A percentile compares a stretch with the other conserved stretches of the same genome.
These are phyloP conservation scores for Cicer cuneatum DNA, from an alignment of 306 rosid genomes.

Conservation along the genomic window DNA sequence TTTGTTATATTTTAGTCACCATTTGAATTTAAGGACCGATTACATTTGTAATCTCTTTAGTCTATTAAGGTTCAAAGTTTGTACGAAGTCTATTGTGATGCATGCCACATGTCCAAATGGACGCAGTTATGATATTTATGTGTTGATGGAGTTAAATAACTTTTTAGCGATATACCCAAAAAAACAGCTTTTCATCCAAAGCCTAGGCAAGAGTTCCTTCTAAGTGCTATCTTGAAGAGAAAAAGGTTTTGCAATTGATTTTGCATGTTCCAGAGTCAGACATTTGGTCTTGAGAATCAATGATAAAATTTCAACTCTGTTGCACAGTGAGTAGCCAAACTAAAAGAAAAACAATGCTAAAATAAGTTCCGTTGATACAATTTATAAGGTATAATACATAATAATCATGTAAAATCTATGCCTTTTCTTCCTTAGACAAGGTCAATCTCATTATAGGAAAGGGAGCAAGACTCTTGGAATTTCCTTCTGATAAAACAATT, in stretches of 20 bases:
- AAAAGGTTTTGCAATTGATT: slow-evolving; percentile 5
- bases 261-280: slow-evolving; percentile 25
- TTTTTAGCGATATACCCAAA: not conserved
- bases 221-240: slow-evolving; percentile 1
- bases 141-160: not conserved
- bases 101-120: slow-evolving; percentile 24
- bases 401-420: not conserved
- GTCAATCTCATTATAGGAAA: not conserved
- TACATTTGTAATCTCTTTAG: slow-evolving; percentile 12
- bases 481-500: not conserved
- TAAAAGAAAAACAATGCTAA: slow-evolving; percentile 4
- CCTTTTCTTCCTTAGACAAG: not conserved
- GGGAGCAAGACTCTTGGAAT: not conserved
- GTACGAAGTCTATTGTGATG: slow-evolving; percentile 28
- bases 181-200: slow-evolving; percentile 11
- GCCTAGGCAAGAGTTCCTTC: slow-evolving; percentile 17
- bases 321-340: not conserved
- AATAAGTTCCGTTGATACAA: not conserved
- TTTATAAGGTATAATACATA: not conserved
- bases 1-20: slow-evolving; percentile 21
- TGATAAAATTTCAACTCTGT: slow-evolving; percentile 23
- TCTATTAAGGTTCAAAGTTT: slow-evolving; percentile 33
- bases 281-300: not conserved
- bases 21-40: slow-evolving; percentile 38
- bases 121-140: not conserved